Percentiles rank a stretch among this genome's conserved stretches.
Evolutionary conservation across 192 early-diverging fungal genomes (phyloP).

Genomic region (Podila verticillata): DNA sequence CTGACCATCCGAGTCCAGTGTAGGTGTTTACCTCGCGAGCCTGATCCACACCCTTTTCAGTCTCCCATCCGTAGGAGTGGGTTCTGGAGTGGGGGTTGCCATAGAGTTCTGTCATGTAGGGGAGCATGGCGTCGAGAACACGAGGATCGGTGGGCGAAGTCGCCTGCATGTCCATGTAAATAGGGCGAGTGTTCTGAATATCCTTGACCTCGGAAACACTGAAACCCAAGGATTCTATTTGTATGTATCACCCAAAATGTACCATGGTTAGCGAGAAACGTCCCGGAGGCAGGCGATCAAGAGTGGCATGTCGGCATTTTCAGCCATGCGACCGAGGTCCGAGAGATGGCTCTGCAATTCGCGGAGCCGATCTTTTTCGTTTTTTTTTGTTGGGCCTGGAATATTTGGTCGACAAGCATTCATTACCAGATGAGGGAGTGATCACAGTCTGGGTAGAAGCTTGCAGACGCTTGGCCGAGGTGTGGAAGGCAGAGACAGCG

Average conservation of each 20-base stretch:
- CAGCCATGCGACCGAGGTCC: not conserved
- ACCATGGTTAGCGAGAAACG: no score
- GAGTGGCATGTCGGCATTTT: not conserved
- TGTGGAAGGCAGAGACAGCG: slow-evolving; percentile 34
- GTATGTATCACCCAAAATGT: no score
- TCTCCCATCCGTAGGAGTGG: slow-evolving; percentile 97
- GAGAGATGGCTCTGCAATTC: not conserved
- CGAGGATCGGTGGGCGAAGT: slow-evolving; percentile 94
- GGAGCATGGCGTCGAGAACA: slow-evolving; percentile 94
- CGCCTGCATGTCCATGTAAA: slow-evolving; percentile 96
- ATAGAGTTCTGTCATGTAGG: slow-evolving; percentile 89
- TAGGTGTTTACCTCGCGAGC: slow-evolving; percentile 76
- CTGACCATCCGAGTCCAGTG: not conserved
- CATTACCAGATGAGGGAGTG: slow-evolving; percentile 30
- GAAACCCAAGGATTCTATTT: slow-evolving; percentile 64
- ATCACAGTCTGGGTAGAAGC: slow-evolving; percentile 13
- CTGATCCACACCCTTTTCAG: slow-evolving; percentile 87
- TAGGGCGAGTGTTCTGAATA: slow-evolving; percentile 65
- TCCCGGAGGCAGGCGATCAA: not conserved
- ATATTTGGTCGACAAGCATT: no score
- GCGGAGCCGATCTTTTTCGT: no score
- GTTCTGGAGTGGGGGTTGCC: slow-evolving; percentile 98
- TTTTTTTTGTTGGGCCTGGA: no score
- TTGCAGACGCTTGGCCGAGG: slow-evolving; percentile 20
- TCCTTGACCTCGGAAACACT: slow-evolving; percentile 50